Base-by-base conservation (phyloP, 805 yeast genomes). In the Pichia eremophila region DNA sequence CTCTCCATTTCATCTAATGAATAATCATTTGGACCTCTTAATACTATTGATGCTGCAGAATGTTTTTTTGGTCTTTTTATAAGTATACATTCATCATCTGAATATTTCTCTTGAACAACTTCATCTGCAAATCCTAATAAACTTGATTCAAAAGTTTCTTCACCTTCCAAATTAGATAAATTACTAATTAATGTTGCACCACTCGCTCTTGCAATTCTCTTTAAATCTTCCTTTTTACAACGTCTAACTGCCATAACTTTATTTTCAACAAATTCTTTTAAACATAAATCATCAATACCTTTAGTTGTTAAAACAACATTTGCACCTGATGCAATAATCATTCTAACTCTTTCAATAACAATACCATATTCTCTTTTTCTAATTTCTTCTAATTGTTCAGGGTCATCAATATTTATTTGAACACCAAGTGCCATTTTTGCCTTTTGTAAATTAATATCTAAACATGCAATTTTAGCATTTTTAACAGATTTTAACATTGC, bases 391-490 rank as follows among this genome's bases (percentile, higher is more conserved):
- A 93, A 77, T 49, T 64, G 67, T 58, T 93, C 96, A 39, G 99
- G 99, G 65, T 93, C 97, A 58, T 87, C 95, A 62, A 93, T 88
- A 63, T 90, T 90, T 66, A 93, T 86, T 66, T 89, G 95, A 46
- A 93, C 98, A 47, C 99, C 99, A 81, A 93, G 81, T 39, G 97
- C 96, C 96, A 93, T 88, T 63, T 90, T 80, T 2, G 96, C 93
- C 66, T 90, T 91, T 65, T 95, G 99, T 62, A 93, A 72, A 68
- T 95, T 91, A 66, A 93, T 78, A 68, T 89, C 97, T 60, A 89
- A 73, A 55, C 88, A 80, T 3, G 97, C 97, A 56, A 89, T 85
- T 57, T 81, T 82, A 43, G 96, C 95, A 54, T 75, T 72, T 12
- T 68, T 66, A 42, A 89, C 71, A 45, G 75, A 72, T 59, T 84